Conservation (phyloP, 2,329 filamentous ascomycete genomes). For the Ophioceras dolichostomum region DNA sequence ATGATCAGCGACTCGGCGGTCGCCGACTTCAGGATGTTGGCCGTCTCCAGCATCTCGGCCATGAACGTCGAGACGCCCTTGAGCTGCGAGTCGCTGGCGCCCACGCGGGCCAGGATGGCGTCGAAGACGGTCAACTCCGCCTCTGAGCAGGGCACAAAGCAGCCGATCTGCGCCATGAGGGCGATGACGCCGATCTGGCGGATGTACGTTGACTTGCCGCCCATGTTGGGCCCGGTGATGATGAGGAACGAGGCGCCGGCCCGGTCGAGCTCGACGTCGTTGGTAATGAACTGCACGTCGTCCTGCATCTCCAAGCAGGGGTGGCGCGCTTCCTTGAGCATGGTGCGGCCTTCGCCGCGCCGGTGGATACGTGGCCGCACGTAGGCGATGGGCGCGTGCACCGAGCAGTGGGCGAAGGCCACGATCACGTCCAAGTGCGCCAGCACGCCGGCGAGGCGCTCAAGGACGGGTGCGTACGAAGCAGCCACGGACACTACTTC, state of each 20-base stretch:
- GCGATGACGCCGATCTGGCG: conserved; percentile 94
- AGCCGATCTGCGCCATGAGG: conserved; percentile 92
- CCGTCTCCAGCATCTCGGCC: conserved; percentile 98
- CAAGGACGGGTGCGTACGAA: conserved; percentile 87
- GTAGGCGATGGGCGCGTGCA: conserved; percentile 87
- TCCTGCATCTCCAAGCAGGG: conserved; percentile 99
- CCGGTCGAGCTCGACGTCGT: conserved; percentile 75
- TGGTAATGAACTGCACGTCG: conserved; percentile 96
- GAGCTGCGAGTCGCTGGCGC: conserved; percentile 89
- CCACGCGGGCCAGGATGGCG: conserved; percentile 89
- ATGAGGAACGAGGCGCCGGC: conserved; percentile 81
- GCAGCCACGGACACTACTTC: conserved; percentile 90
- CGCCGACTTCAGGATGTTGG: conserved; percentile 94
- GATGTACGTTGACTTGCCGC: conserved; percentile 96
- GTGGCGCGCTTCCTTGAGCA: conserved; percentile 87
- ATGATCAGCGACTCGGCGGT: conserved; percentile 95
- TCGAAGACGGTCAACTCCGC: conserved; percentile 95
- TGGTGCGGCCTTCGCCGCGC: conserved; percentile 75
- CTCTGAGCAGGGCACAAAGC: conserved; percentile 84
- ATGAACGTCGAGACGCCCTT: conserved; percentile 98
- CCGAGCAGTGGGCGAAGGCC: conserved; percentile 82
- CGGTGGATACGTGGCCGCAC: conserved; percentile 82
- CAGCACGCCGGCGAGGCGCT: conserved; percentile 76
- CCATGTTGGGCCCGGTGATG: conserved; percentile 98
- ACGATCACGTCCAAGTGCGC: conserved; percentile 94